phyloP scores from a whole-genome alignment of 768 basidiomycete genomes.

The Naganishia randhawae region DNA sequence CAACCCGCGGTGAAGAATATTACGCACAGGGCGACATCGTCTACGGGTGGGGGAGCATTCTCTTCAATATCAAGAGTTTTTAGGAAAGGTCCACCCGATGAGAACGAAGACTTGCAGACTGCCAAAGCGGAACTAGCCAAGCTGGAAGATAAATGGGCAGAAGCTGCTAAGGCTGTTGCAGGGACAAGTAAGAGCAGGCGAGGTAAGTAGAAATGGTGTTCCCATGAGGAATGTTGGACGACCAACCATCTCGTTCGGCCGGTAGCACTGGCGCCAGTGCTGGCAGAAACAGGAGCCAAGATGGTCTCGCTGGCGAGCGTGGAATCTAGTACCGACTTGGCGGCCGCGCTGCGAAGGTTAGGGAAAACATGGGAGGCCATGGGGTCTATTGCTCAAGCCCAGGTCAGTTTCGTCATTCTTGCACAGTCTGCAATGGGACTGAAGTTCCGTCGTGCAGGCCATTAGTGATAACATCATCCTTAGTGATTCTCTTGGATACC shows the following conservation, averaged over 20 bases:
- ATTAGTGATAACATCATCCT: slow-evolving; percentile 92
- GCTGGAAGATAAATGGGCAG: slow-evolving; percentile 86
- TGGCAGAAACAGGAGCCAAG: slow-evolving; percentile 90
- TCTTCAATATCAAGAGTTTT: slow-evolving; percentile 46
- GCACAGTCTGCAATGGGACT: neutral
- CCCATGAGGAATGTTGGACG: neutral
- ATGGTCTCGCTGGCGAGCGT: slow-evolving; percentile 81
- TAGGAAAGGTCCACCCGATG: slow-evolving; percentile 70
- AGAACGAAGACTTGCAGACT: slow-evolving; percentile 85
- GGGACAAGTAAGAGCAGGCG: slow-evolving; percentile 74
- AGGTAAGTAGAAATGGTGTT: slow-evolving; percentile 54
- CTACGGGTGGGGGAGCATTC: slow-evolving; percentile 37
- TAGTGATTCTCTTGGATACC: slow-evolving; percentile 94
- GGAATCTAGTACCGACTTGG: slow-evolving; percentile 79
- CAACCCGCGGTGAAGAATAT: slow-evolving; percentile 56
- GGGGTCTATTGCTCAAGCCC: slow-evolving; percentile 82
- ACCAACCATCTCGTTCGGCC: slow-evolving; percentile 21
- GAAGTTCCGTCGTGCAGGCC: slow-evolving; percentile 52
- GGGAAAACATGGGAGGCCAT: slow-evolving; percentile 82
- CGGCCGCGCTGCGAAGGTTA: slow-evolving; percentile 71
- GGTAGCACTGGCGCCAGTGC: slow-evolving; percentile 69
- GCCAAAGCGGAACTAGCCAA: slow-evolving; percentile 89
- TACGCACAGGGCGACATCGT: slow-evolving; percentile 33
- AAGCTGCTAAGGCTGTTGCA: slow-evolving; percentile 85
- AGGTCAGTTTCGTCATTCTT: slow-evolving; percentile 50